Evolutionary conservation across 805 yeast species (phyloP).

Genomic region (Pichia nanzhaoensis): DNA sequence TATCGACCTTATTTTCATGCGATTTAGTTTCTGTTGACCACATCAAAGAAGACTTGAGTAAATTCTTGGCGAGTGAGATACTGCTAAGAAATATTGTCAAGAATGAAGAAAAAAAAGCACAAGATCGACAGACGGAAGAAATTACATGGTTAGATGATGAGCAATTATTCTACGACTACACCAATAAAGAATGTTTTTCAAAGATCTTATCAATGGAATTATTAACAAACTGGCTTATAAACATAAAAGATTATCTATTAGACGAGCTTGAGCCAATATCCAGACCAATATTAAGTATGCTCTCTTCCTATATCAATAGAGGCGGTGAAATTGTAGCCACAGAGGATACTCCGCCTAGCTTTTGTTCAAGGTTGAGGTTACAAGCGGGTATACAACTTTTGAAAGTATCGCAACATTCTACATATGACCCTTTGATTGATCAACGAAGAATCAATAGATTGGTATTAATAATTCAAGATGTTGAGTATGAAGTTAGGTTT

Average conservation of each 20-base stretch:
- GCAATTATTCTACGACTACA: constrained; percentile 13
- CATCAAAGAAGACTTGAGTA: constrained; percentile 51
- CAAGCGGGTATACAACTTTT: constrained; percentile 61
- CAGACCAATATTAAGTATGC: constrained; percentile 59
- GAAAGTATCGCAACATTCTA: constrained; percentile 53
- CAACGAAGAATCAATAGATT: constrained; percentile 47
- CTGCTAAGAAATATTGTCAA: constrained; percentile 40
- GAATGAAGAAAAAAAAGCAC: constrained; percentile 28
- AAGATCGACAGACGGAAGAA: constrained; percentile 13
- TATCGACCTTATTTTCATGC: constrained; percentile 51
- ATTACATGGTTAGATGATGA: constrained; percentile 25
- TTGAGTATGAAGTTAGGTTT: constrained; percentile 48
- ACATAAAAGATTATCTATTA: constrained; percentile 32
- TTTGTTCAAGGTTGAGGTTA: constrained; percentile 56
- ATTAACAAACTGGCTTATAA: constrained; percentile 49
- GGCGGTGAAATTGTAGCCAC: constrained; percentile 67
- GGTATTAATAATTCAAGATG: constrained; percentile 61
- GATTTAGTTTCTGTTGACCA: constrained; percentile 42
- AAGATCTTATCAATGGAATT: constrained; percentile 41
- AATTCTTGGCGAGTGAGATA: constrained; percentile 53
- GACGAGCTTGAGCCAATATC: constrained; percentile 39
- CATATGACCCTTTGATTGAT: constrained; percentile 45
- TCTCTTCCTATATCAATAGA: constrained; percentile 59
- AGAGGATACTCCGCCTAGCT: constrained; percentile 52
- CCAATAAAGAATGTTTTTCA: constrained; percentile 18